Evolutionary conservation across 2,329 filamentous ascomycete species (phyloP).

Genomic region (Fusarium annulatum): DNA sequence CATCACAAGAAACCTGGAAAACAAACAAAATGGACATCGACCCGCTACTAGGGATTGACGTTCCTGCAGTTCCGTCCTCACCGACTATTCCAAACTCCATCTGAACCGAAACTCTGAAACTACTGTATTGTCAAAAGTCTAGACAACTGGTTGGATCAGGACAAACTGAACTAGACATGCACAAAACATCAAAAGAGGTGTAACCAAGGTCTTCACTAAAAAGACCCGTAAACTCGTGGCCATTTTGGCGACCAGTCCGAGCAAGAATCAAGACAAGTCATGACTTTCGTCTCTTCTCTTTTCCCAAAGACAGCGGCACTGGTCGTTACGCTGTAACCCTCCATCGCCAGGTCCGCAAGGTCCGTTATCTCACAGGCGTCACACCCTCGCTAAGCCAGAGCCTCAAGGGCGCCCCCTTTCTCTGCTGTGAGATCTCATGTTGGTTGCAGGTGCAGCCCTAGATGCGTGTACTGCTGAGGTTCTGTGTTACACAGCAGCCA

Average conservation of each 20-base stretch:
- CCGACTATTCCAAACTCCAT: slow-evolving; percentile 36
- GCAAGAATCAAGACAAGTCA: slow-evolving; percentile 5
- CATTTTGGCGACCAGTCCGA: slow-evolving; percentile 15
- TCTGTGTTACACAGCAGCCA: slow-evolving; percentile 25
- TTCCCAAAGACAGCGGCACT: neutral
- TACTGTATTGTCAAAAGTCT: slow-evolving; percentile 14
- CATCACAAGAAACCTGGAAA: neutral
- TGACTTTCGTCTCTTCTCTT: neutral
- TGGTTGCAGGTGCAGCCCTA: slow-evolving; percentile 21
- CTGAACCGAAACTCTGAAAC: slow-evolving; percentile 23
- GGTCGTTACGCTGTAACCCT: slow-evolving; percentile 22
- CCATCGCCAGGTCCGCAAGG: slow-evolving; percentile 20
- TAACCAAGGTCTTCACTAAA: slow-evolving; percentile 1
- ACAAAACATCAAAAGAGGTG: slow-evolving; percentile 24
- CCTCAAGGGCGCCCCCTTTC: slow-evolving; percentile 29
- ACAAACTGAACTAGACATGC: slow-evolving; percentile 23
- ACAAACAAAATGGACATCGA: slow-evolving; percentile 5
- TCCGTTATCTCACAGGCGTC: slow-evolving; percentile 33
- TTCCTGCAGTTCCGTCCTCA: slow-evolving; percentile 44
- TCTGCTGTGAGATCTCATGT: slow-evolving; percentile 31
- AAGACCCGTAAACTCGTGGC: slow-evolving; percentile 16
- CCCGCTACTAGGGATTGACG: slow-evolving; percentile 36
- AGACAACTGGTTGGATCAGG: slow-evolving; percentile 8
- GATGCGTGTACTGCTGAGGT: slow-evolving; percentile 20
- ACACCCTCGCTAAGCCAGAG: slow-evolving; percentile 35